Evolutionary conservation across 225 moss, liverwort and hornwort species (phyloP), one percentile per base, ranked within the genome.

Genomic region (Ulota crispa): DNA sequence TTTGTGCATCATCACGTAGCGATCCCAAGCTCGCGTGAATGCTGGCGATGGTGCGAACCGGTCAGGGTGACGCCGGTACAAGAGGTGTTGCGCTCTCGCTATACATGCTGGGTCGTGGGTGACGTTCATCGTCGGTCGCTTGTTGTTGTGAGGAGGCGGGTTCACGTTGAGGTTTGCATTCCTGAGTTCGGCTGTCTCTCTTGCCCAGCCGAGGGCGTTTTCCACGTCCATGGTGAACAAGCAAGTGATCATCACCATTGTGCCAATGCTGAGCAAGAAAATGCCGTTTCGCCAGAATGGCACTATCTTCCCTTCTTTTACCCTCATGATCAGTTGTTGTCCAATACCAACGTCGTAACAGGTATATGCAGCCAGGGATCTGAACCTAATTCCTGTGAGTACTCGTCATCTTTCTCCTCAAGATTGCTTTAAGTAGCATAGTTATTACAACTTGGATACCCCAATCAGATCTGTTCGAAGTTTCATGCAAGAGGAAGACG

Each of bases 41-140:
- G 47, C 84, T 15, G 83, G 67, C 32, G 87, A 79, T 1, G 88
- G 80, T 3, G 84, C 24, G 23, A 88, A 89, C 5, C 73, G 78
- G 20, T 87, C 84, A 0, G 78, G 79, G 26, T 89, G 62, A 16
- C 82, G 83, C 45, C 89, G 69, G 83, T 88, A 89, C 2, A 87
- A 63, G 10, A 88, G 82, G 39, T 94, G 91, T 65, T 94, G 92
- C 13, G 85, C 87, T 69, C 92, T 83, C 26, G 89, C 90, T 24
- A 91, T 27, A 75, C 94, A 94, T 28, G 71, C 54, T 0, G 75
- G 53, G 34, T 86, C 86, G 32, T 79, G 66, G 31, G 63, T 76
- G 54, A 76, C 15, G 27, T 73, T 61, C 43, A 31, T 37, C 28
- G 24, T 60, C 70, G 31, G 32, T 70, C 16, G 13, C 16, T 39